Percentiles rank a stretch among this genome's conserved stretches.
These are phyloP conservation scores for Yamadazyma mexicana DNA, from an alignment of 1,139 yeast genomes.

Conservation along the genomic window DNA sequence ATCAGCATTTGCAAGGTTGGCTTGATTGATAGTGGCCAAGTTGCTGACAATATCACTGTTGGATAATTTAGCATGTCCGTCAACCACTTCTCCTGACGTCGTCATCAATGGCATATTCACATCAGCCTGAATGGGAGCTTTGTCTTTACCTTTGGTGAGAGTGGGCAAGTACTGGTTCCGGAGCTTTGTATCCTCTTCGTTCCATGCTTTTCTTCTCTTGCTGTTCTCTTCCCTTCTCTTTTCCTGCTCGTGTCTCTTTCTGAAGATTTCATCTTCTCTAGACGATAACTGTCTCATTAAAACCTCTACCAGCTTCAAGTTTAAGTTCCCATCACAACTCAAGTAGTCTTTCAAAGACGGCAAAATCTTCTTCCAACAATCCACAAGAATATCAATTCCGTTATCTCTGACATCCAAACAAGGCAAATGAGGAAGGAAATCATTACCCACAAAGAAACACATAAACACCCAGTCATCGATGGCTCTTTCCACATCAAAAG, in stretches of 20 bases:
- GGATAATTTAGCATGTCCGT: constrained; percentile 60
- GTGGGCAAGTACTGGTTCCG: constrained; percentile 34
- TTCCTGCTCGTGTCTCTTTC: constrained; percentile 66
- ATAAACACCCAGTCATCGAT: constrained; percentile 98
- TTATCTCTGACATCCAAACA: constrained; percentile 93
- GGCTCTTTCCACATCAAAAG: constrained; percentile 89
- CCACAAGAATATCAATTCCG: constrained; percentile 79
- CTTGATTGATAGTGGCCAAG: constrained; percentile 66
- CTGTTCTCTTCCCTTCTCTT: constrained; percentile 61
- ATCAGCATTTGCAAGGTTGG: constrained; percentile 70
- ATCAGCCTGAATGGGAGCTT: constrained; percentile 72
- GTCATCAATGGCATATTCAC: constrained; percentile 77
- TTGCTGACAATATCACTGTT: constrained; percentile 74
- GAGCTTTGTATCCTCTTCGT: constrained; percentile 41
- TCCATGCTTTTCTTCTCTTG: constrained; percentile 55
- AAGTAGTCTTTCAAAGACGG: constrained; percentile 72
- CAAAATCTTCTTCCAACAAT: constrained; percentile 77
- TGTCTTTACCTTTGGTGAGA: constrained; percentile 66
- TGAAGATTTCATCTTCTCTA: constrained; percentile 81
- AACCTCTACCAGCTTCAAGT: constrained; percentile 73
- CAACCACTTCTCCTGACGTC: constrained; percentile 66
- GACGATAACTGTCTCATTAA: constrained; percentile 64
- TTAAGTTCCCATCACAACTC: constrained; percentile 85
- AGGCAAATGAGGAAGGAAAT: constrained; percentile 96
- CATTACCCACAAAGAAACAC: constrained; percentile 99